Percentiles rank a stretch among this genome's conserved stretches.
Evolutionary conservation across 495 filamentous ascomycete genomes (phyloP).

Genomic region (Neurospora discreta): DNA sequence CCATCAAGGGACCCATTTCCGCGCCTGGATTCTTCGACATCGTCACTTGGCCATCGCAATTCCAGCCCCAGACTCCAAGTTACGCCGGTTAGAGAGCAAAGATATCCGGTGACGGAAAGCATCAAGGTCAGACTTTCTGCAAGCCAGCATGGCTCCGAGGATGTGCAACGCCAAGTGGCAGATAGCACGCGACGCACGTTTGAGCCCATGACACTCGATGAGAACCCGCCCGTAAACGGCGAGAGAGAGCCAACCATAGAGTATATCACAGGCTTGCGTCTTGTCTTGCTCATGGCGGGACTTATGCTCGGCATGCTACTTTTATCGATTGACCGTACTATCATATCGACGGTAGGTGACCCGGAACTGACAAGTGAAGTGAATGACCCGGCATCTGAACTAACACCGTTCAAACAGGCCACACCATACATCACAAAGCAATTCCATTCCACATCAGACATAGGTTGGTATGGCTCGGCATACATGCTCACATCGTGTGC

Average conservation of each 20-base stretch:
- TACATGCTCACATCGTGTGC: slow-evolving; percentile 38
- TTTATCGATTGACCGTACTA: slow-evolving; percentile 31
- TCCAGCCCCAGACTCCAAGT: slow-evolving; percentile 10
- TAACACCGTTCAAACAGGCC: slow-evolving; percentile 6
- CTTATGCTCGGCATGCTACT: slow-evolving; percentile 30
- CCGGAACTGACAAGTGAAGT: background rate
- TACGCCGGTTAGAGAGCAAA: slow-evolving; percentile 20
- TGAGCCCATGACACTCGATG: background rate
- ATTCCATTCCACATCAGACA: slow-evolving; percentile 35
- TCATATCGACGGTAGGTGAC: slow-evolving; percentile 30
- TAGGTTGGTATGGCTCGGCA: slow-evolving; percentile 47
- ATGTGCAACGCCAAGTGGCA: background rate
- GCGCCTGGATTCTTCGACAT: background rate
- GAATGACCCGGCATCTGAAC: slow-evolving; percentile 2
- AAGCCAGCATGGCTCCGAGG: slow-evolving; percentile 1
- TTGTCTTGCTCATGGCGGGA: slow-evolving; percentile 22
- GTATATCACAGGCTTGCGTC: slow-evolving; percentile 19
- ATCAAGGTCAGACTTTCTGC: slow-evolving; percentile 6
- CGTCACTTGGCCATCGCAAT: background rate
- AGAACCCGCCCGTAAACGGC: background rate
- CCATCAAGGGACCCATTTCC: background rate
- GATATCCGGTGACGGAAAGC: slow-evolving; percentile 19
- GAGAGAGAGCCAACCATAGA: background rate
- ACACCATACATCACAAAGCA: slow-evolving; percentile 30
- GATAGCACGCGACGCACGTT: background rate